Conservation (phyloP, 768 basidiomycete genomes). For the Pulveroboletus ravenelii region DNA sequence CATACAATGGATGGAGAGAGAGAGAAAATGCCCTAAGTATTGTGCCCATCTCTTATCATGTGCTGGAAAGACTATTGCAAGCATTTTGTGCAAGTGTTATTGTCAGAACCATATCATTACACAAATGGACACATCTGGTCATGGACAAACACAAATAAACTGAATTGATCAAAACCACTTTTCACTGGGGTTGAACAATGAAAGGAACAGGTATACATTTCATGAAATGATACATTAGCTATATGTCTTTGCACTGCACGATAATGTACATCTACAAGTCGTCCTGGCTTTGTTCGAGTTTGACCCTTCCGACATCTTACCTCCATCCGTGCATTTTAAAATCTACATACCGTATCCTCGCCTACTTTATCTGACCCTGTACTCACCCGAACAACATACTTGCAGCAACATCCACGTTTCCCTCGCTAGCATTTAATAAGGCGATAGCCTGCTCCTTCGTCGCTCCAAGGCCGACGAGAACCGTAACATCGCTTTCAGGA, state of each 20-base stretch:
- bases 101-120: not conserved
- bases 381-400: constrained; percentile 70
- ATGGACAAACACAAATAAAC: too few species aligned
- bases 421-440: constrained; percentile 71
- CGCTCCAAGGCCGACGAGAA: constrained; percentile 75
- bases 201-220: too few species aligned
- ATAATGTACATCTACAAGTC: constrained; percentile 1
- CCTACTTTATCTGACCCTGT: not conserved
- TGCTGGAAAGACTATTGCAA: too few species aligned
- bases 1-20: too few species aligned
- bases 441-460: constrained; percentile 72
- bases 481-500: constrained; percentile 57
- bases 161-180: too few species aligned
- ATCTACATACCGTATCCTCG: not conserved
- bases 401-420: constrained; percentile 85
- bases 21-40: too few species aligned
- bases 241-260: constrained; percentile 1
- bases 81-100: too few species aligned
- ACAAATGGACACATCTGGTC: not conserved
- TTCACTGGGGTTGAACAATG: too few species aligned
- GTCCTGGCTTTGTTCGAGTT: not conserved
- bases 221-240: not conserved
- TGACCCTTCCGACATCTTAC: not conserved
- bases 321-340: not conserved
- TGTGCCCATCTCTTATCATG: too few species aligned